Conservation (phyloP, 345 rosid species). For the Arabidopsis suecica region DNA sequence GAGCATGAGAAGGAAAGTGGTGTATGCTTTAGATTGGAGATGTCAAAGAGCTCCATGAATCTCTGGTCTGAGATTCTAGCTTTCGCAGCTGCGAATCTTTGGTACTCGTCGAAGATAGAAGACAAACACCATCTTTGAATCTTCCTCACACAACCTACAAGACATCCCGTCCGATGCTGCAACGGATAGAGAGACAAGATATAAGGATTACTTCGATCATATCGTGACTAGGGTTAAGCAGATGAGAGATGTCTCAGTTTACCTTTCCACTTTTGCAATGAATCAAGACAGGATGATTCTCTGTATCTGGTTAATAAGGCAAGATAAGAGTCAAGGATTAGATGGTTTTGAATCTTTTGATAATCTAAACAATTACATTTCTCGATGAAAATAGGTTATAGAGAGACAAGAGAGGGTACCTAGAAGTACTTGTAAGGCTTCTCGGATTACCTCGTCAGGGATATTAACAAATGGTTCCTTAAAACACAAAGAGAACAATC, state of each 20-base stretch:
- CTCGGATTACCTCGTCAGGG: slow-evolving; percentile 67
- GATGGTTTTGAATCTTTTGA: not conserved
- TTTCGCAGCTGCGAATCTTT: slow-evolving; percentile 69
- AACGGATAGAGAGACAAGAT: not conserved
- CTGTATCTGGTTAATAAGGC: slow-evolving; percentile 49
- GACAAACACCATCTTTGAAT: slow-evolving; percentile 81
- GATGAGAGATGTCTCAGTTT: slow-evolving; percentile 5
- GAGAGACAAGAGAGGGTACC: slow-evolving; percentile 49
- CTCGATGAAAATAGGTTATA: not conserved
- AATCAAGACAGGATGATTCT: slow-evolving; percentile 73
- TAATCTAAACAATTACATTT: not conserved
- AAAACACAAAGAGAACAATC: slow-evolving; percentile 25
- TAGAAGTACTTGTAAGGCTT: slow-evolving; percentile 69
- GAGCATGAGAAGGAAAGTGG: slow-evolving; percentile 58
- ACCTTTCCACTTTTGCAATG: slow-evolving; percentile 93
- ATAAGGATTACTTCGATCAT: not conserved
- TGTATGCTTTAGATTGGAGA: slow-evolving; percentile 56
- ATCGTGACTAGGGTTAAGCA: not conserved
- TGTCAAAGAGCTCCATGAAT: slow-evolving; percentile 70
- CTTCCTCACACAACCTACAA: slow-evolving; percentile 78
- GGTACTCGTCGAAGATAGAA: slow-evolving; percentile 79
- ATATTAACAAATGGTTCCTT: slow-evolving; percentile 84
- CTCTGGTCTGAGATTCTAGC: slow-evolving; percentile 74
- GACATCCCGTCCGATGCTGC: slow-evolving; percentile 83
- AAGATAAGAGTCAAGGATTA: not conserved